Base-by-base conservation (phyloP, 805 yeast genomes). In the Teunomyces kruisii region DNA sequence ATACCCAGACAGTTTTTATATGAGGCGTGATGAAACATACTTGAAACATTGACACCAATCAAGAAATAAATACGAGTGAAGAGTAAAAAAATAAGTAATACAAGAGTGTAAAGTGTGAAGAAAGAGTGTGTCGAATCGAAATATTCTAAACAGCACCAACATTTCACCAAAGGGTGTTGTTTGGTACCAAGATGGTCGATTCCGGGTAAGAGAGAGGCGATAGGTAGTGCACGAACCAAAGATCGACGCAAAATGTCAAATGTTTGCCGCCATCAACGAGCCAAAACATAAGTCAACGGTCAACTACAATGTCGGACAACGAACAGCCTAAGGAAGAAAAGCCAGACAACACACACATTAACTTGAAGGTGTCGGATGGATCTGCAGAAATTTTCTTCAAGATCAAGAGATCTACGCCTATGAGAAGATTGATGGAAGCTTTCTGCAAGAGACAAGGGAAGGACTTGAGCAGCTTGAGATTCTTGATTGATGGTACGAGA, bases 361-460 rank as follows among this genome's bases (percentile, higher is more conserved):
- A 88, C 75, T 74, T 94, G 69, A 90, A 89, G 68, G 99, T 94
- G 39, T 84, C 96, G 29, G 99, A 94, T 67, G 96, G 96, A 39
- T 77, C 85, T 43, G 86, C 96, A 15, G 99, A 94, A 67, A 91
- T 94, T 51, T 90, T 86, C 67, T 94, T 94, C 83, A 91, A 92
- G 68, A 92, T 94, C 68, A 90, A 91, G 74, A 80, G 88, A 70
- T 78, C 91, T 32, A 94, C 99, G 4, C 96, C 92, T 39, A 79
- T 94, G 75, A 87, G 81, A 67, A 87, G 96, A 72, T 82, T 94
- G 59, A 92, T 94, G 90, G 98, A 92, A 61, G 96, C 97, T 9
- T 94, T 92, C 67, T 95, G 98, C 66, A 91, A 91, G 72, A 87
- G 99, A 75, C 96, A 92, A 62, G 98, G 98, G 36, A 92, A 92